A percentile compares a stretch with the other conserved stretches of the same genome.
Conservation (phyloP, 2,329 filamentous ascomycete species). For the Ustilaginoidea virens region DNA sequence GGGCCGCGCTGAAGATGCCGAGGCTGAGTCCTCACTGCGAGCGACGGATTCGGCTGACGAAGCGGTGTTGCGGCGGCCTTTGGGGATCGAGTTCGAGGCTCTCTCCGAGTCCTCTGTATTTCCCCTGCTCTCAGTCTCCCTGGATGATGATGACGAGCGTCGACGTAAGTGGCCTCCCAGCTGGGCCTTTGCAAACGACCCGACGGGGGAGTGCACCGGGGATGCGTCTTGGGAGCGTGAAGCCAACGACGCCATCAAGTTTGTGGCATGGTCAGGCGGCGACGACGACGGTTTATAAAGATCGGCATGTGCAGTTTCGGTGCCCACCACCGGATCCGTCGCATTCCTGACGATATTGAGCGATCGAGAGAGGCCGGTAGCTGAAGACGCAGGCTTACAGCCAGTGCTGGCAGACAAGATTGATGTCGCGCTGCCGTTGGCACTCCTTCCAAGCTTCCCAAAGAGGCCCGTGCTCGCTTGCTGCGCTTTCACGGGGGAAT, state of each 20-base stretch:
- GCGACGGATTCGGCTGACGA: conserved; percentile 20
- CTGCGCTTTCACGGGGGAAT: conserved; percentile 24
- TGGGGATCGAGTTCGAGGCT: no score
- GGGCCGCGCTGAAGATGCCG: conserved; percentile 15
- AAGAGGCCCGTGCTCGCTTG: conserved; percentile 27
- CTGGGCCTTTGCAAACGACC: conserved; percentile 18
- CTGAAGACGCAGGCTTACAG: conserved; percentile 22
- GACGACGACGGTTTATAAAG: conserved; percentile 41
- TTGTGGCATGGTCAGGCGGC: conserved; percentile 43
- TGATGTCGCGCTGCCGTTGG: conserved; percentile 15
- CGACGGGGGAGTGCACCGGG: conserved; percentile 27
- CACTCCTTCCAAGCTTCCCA: conserved; percentile 28
- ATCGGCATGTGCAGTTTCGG: conserved; percentile 52
- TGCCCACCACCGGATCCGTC: conserved; percentile 49
- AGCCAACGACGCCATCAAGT: conserved; percentile 54
- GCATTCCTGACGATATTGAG: conserved; percentile 26
- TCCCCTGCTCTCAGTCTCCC: conserved; percentile 26
- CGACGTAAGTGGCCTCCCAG: conserved; percentile 25
- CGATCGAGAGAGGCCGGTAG: conserved; percentile 16
- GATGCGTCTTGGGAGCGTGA: conserved; percentile 41
- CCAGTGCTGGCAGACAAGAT: conserved; percentile 34
- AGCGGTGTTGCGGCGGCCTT: conserved; percentile 20
- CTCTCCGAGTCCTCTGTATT: conserved; percentile 16
- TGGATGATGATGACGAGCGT: conserved; percentile 34
- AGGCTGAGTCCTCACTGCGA: conserved; percentile 8